Percentiles rank a stretch among this genome's conserved stretches.
phyloP scores from a whole-genome alignment of 192 early-diverging fungal species.

The Coemansia nantahalensis region DNA sequence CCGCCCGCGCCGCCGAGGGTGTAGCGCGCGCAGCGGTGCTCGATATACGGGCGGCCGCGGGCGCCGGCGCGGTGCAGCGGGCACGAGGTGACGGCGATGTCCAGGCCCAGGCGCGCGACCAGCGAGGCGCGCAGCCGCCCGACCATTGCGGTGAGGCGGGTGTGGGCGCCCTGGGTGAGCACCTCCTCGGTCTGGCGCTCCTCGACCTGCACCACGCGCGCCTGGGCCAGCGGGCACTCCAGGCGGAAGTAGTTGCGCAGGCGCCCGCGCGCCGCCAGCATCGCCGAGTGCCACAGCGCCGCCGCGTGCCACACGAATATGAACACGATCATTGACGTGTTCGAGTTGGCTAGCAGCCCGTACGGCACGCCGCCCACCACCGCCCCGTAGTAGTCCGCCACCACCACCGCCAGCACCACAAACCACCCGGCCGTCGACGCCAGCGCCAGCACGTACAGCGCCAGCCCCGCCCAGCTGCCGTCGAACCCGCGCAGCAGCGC shows the following conservation, averaged over 20 bases:
- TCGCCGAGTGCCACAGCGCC: conserved; percentile 64
- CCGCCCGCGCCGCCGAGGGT: conserved; percentile 56
- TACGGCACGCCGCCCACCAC: conserved; percentile 54
- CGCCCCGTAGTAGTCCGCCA: conserved; percentile 75
- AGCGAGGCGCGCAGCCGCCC: conserved; percentile 71
- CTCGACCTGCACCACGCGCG: conserved; percentile 57
- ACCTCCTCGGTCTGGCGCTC: conserved; percentile 52
- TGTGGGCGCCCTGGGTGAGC: conserved; percentile 54
- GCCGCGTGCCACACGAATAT: conserved; percentile 73
- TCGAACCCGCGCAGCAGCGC: conserved; percentile 67
- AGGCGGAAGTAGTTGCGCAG: conserved; percentile 74
- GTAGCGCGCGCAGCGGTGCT: conserved; percentile 71
- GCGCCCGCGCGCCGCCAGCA: conserved; percentile 48
- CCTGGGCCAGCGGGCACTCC: conserved; percentile 51
- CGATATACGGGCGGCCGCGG: conserved; percentile 62
- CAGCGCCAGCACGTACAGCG: conserved; percentile 53
- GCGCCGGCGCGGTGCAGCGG: conserved; percentile 46
- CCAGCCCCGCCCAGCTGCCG: conserved; percentile 54
- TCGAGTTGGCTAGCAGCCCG: conserved; percentile 61
- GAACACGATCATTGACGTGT: conserved; percentile 61
- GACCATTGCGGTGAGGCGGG: conserved; percentile 40
- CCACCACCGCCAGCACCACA: conserved; percentile 63
- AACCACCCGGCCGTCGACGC: conserved; percentile 62
- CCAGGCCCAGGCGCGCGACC: conserved; percentile 45
- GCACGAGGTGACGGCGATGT: conserved; percentile 44